Conservation (phyloP, 2,329 filamentous ascomycete species). For the Colletotrichum sidae region DNA sequence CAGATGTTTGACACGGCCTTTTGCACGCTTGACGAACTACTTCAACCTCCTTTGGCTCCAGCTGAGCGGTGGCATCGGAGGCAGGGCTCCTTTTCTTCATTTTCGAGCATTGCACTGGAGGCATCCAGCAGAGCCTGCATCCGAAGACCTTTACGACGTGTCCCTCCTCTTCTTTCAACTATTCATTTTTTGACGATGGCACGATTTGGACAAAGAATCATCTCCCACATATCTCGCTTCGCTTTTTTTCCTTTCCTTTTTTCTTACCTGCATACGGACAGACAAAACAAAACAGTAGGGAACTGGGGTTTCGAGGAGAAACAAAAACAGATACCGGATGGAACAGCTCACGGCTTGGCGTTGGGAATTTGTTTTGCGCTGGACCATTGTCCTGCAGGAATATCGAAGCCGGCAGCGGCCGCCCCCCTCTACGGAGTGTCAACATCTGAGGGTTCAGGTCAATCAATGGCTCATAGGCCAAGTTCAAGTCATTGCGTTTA, state of each 20-base stretch:
- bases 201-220: slow-evolving; percentile 30
- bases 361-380: slow-evolving; percentile 22
- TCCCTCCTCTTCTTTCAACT: slow-evolving; percentile 11
- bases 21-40: slow-evolving; percentile 32
- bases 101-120: slow-evolving; percentile 13
- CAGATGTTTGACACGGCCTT: slow-evolving; percentile 24
- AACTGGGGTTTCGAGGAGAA: slow-evolving; percentile 28
- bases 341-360: slow-evolving; percentile 27
- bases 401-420: slow-evolving; percentile 11
- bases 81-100: slow-evolving; percentile 5
- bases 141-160: slow-evolving; percentile 3
- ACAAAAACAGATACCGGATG: slow-evolving; percentile 16
- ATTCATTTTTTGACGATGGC: slow-evolving; percentile 23
- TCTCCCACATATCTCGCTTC: slow-evolving; percentile 19
- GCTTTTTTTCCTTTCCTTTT: slow-evolving; percentile 15
- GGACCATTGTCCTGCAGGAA: slow-evolving; percentile 20
- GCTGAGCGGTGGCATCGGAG: slow-evolving; percentile 23
- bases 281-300: slow-evolving; percentile 29
- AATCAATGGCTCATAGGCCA: slow-evolving; percentile 29
- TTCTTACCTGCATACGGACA: slow-evolving; percentile 27
- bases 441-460: slow-evolving; percentile 12
- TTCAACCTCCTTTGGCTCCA: slow-evolving; percentile 15
- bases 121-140: slow-evolving; percentile 1
- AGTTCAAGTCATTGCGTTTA: not conserved
- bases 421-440: slow-evolving; percentile 1